phyloP scores from a whole-genome alignment of 2,329 filamentous ascomycete species.

The Diatrype stigma region DNA sequence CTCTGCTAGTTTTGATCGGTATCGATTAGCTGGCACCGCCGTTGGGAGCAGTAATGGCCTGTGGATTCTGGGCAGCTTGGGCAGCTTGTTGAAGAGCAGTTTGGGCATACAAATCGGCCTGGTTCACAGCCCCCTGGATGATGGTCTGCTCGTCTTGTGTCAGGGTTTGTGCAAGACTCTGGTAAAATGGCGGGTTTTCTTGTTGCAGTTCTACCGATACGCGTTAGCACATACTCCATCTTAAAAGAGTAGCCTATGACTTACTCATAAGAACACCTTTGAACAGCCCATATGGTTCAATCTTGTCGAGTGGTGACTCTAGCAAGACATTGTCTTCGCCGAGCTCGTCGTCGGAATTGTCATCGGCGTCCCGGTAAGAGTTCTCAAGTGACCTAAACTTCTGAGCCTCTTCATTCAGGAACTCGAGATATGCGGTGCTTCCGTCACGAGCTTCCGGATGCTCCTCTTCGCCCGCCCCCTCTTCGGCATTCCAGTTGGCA shows the following conservation, averaged over 20 bases:
- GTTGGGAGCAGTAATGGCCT: conserved; percentile 9
- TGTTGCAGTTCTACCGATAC: conserved; percentile 69
- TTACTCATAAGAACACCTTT: conserved; percentile 76
- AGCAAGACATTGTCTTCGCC: conserved; percentile 89
- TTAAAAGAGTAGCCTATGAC: conserved; percentile 31
- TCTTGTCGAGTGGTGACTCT: conserved; percentile 89
- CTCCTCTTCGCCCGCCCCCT: conserved; percentile 61
- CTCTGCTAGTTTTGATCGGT: neutral
- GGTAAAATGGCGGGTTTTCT: conserved; percentile 86
- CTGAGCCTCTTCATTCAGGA: conserved; percentile 89
- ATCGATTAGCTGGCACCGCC: conserved; percentile 9
- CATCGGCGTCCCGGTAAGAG: conserved; percentile 38
- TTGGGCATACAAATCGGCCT: conserved; percentile 53
- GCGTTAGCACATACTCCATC: conserved; percentile 24
- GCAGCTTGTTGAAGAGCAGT: conserved; percentile 27
- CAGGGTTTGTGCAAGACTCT: conserved; percentile 72
- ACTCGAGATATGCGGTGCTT: conserved; percentile 90
- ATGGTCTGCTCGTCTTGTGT: conserved; percentile 76
- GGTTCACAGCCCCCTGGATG: conserved; percentile 72
- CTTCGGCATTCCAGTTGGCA: conserved; percentile 72
- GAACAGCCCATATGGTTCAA: conserved; percentile 92
- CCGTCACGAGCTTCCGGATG: conserved; percentile 74
- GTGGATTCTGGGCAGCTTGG: conserved; percentile 13
- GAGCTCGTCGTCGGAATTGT: conserved; percentile 79
- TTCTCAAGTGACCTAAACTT: conserved; percentile 69